Evolutionary conservation across 805 yeast genomes (phyloP).

Genomic region (Candida pseudofarinosa): DNA sequence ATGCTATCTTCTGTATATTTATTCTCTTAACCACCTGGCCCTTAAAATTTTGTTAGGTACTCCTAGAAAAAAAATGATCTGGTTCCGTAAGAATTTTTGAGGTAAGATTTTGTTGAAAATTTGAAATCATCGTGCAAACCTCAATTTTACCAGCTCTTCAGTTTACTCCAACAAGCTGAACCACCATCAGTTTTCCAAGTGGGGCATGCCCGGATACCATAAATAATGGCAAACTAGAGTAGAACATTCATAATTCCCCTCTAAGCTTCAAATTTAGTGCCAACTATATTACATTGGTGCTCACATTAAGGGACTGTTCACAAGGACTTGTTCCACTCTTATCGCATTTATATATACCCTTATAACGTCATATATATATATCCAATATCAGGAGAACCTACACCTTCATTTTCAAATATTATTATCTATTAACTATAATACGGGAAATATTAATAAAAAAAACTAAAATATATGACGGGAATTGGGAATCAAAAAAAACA

Average conservation of each 20-base stretch:
- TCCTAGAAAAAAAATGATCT: slow-evolving; percentile 1
- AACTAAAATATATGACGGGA: slow-evolving; percentile 15
- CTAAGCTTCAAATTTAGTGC: no score
- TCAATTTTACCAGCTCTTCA: background rate
- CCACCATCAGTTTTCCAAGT: no score
- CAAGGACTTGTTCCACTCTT: no score
- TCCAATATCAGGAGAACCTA: no score
- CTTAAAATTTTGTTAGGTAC: background rate
- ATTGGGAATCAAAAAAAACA: slow-evolving; percentile 14
- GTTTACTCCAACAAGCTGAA: no score
- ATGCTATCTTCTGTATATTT: background rate
- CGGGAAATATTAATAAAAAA: slow-evolving; percentile 23
- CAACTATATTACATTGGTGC: no score
- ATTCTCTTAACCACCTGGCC: background rate
- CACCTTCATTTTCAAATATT: slow-evolving; percentile 14
- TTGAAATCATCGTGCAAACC: background rate
- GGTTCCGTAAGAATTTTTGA: slow-evolving; percentile 1
- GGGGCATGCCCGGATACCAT: no score
- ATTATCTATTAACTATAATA: slow-evolving; percentile 28
- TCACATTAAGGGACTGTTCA: no score
- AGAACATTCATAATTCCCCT: no score
- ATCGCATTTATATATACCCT: no score
- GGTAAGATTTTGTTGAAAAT: slow-evolving; percentile 4
- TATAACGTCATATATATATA: no score
- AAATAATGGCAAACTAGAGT: no score